Evolutionary conservation across 192 early-diverging fungal genomes (phyloP).

Genomic region (Backusella psychrophila): DNA sequence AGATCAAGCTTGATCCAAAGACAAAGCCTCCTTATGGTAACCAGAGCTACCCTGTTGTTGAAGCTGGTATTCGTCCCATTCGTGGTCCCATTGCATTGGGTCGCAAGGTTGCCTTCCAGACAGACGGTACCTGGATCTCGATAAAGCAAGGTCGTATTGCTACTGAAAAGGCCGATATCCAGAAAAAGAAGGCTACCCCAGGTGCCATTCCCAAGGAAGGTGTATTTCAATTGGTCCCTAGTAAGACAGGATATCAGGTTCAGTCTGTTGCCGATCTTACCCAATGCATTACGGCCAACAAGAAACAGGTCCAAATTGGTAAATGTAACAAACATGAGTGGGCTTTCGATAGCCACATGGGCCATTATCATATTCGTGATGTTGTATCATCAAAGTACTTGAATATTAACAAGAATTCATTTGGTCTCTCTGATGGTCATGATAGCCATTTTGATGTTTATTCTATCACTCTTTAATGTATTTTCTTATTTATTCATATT

Average conservation of each 20-base stretch:
- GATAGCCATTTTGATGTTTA: conserved; percentile 1
- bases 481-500: neutral
- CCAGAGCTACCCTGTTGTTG: neutral
- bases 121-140: neutral
- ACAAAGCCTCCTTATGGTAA: conserved; percentile 18
- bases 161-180: neutral
- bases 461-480: neutral
- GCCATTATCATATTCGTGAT: neutral
- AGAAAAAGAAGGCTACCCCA: neutral
- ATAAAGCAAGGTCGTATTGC: neutral
- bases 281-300: neutral
- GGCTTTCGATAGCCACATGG: neutral
- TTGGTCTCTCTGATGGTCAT: neutral
- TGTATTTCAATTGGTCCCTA: neutral
- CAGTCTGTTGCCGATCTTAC: neutral
- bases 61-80: neutral
- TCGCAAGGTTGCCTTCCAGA: neutral
- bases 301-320: neutral
- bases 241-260: neutral
- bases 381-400: neutral
- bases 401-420: neutral
- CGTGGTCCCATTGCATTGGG: neutral
- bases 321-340: neutral
- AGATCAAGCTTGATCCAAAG: conserved; percentile 2
- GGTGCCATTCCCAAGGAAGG: neutral